Evolutionary conservation across 208 protist genomes (phyloP), one percentile per base, ranked within the genome.

Genomic region (Crithidia fasciculata): DNA sequence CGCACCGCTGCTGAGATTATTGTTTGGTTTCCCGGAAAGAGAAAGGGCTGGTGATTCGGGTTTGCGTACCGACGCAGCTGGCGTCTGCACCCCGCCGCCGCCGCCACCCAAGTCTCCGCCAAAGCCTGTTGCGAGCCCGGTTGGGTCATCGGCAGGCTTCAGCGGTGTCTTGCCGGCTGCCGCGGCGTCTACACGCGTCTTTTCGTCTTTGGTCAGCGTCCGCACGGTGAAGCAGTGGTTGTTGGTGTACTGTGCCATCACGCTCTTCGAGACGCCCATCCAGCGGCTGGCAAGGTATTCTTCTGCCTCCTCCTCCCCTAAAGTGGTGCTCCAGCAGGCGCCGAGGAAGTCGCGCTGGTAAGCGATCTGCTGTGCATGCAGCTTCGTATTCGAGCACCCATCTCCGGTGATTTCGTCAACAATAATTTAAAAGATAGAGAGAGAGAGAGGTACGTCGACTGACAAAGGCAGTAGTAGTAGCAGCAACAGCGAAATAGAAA

Each of bases 301-400:
- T 12, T 71, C 75, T 6, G 82, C 75, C 45, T 85, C 75, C 53
- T 81, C 72, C 13, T 73, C 79, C 40, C 73, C 76, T n/a, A 83
- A 63, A 16, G 80, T 55, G 60, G 69, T 84, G 81, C 84, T 81
- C 82, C 84, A 89, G 61, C 84, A 87, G 2, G 82, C 64, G 8
- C 82, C 85, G 41, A 89, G 82, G 62, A 87, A 86, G 63, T 89
- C 84, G 18, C 78, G 78, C 60, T 88, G 83, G 52, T 89, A 87
- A 5, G 84, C 82, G 44, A 87, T 85, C 39, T 79, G 71, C 76
- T 87, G 79, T 50, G 69, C 39, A 16, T 76, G 80, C 65, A 80
- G 64, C 69, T 84, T 83, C 9, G 65, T 19, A 61, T 77, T 83
- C 3, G 60, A 40, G 15, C 63, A 72, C 3, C 85, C 80, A 90